Conservation (phyloP, 257 asterid genomes). For the Coffea canephora region DNA sequence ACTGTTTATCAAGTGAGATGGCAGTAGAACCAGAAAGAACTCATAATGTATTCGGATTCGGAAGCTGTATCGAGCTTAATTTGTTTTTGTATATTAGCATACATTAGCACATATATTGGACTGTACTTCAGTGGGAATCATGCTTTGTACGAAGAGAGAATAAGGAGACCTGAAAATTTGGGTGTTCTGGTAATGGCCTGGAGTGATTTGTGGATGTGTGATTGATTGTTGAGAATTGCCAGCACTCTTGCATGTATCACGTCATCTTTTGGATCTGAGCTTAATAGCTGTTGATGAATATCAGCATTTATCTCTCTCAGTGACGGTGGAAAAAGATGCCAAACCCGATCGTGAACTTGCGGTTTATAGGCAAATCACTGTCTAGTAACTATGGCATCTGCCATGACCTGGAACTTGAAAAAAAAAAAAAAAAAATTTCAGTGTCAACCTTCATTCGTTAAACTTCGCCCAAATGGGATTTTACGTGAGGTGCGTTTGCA, state of each 20-base stretch:
- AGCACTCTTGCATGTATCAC: no score
- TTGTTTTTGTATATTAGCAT: constrained; percentile 18
- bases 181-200: not conserved
- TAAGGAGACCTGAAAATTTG: not conserved
- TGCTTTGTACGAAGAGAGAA: not conserved
- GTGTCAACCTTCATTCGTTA: no score
- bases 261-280: not conserved
- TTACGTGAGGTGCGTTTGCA: no score
- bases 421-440: no score
- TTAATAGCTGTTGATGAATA: no score
- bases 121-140: not conserved
- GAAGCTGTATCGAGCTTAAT: constrained; percentile 10
- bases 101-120: not conserved
- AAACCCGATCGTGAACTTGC: no score
- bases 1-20: constrained; percentile 10
- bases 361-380: no score
- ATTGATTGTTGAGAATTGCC: not conserved
- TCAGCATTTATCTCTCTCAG: no score
- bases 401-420: no score
- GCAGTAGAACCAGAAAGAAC: constrained; percentile 17
- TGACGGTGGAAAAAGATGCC: no score
- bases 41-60: constrained; percentile 7
- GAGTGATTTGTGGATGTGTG: not conserved
- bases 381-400: no score
- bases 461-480: no score